Base-by-base conservation (phyloP, 768 basidiomycete species). In the Leccinum ochraceum region DNA sequence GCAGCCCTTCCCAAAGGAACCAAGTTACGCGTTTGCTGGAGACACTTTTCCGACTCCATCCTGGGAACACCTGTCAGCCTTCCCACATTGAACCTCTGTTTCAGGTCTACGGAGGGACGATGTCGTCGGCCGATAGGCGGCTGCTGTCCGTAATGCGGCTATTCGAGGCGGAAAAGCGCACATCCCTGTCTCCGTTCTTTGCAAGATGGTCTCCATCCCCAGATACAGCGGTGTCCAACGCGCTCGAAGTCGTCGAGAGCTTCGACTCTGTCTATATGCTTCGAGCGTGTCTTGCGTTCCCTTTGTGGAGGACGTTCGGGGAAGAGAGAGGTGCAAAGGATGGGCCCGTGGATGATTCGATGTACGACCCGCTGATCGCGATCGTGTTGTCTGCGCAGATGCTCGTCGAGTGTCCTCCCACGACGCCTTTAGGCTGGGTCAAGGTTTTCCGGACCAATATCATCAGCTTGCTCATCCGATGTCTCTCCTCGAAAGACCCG, bases 311-410 rank as follows among this genome's bases (percentile, higher is more conserved):
- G 46, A 73, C 74, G 3, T 66, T 88, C 8, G 78, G 77, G 10
- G 77, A 80, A 50, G 73, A 79, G 42, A 63, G 65, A 2, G 59
- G 66, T 3, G 53, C 66, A 9, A 64, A 63, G 24, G 68, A 73
- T 30, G 64, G 36, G 0, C 49, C 56, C 0, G 71, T 75, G 26
- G 80, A 82, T 17, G 70, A 69, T 11, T 76, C 74, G 11, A 70
- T 88, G 36, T 97, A 95, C 67, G 95, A 98, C 68, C 94, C 95
- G 8, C 69, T 87, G 1, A 92, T 95, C 72, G 68, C 93, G 14
- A 73, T 90, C 36, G 76, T 86, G 3, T 75, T 94, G n/a, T 83
- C 88, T 39, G 80, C 83, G 4, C 81, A 87, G 54, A 82, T 86
- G 71, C 76, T 95, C n/a, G 75, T 76, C 2, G 85, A 89, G 36